Evolutionary conservation across 1,284 basidiomycete species (phyloP).

Genomic region (Ganoderma lucidum): DNA sequence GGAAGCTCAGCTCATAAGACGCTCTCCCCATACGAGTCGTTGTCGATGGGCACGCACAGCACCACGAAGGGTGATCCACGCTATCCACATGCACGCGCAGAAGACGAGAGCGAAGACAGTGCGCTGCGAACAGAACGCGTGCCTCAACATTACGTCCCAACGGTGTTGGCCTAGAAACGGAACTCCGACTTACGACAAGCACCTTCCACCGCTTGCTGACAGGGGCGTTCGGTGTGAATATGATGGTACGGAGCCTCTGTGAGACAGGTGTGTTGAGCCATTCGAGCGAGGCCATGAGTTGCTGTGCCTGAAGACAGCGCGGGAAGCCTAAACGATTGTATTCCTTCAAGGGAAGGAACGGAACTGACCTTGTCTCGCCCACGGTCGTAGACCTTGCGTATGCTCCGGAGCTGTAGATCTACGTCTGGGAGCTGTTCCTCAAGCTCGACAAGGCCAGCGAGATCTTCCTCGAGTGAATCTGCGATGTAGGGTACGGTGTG

Average conservation of each 20-base stretch:
- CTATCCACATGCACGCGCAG: constrained; percentile 61
- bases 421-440: constrained; percentile 65
- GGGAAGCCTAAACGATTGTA: constrained; percentile 2
- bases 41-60: constrained; percentile 75
- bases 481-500: constrained; percentile 68
- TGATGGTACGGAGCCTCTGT: constrained; percentile 71
- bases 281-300: constrained; percentile 63
- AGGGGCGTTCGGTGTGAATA: constrained; percentile 73
- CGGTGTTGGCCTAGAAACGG: background rate
- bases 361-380: constrained; percentile 65
- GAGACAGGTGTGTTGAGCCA: constrained; percentile 81
- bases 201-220: constrained; percentile 73
- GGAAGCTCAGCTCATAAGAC: constrained; percentile 64
- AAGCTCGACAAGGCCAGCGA: constrained; percentile 58
- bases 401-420: constrained; percentile 63
- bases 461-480: constrained; percentile 63
- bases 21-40: constrained; percentile 78
- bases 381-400: constrained; percentile 70
- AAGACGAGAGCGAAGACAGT: constrained; percentile 62
- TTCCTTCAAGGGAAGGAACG: background rate
- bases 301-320: constrained; percentile 55
- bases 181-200: constrained; percentile 47
- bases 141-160: background rate
- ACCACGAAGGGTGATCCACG: constrained; percentile 68
- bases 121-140: constrained; percentile 44